These are phyloP conservation scores for Ascocoryne sarcoides DNA, from an alignment of 2,329 filamentous ascomycete genomes.

Conservation along the genomic window DNA sequence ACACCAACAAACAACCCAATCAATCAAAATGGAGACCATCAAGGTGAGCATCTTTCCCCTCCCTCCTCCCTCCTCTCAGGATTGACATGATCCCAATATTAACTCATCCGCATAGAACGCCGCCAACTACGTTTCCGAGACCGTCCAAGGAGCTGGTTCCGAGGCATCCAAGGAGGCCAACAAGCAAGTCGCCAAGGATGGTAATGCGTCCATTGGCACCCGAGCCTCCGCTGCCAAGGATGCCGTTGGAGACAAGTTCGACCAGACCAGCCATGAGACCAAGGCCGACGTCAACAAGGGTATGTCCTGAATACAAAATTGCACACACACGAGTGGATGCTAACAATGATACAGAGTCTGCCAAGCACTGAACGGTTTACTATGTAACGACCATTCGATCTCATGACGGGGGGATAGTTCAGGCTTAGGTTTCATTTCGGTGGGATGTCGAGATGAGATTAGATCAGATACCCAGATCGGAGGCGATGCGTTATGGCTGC, in stretches of 20 bases:
- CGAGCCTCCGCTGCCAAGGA: conserved; percentile 43
- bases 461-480: not conserved
- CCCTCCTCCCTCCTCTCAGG: not conserved
- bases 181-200: conserved; percentile 47
- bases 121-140: conserved; percentile 49
- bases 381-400: not conserved
- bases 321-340: not conserved
- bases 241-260: conserved; percentile 42
- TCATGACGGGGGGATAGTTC: not conserved
- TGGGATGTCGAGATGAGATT: conserved; percentile 1
- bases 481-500: too few relatives aligned
- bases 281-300: conserved; percentile 41
- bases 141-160: conserved; percentile 39
- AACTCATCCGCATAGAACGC: too few relatives aligned
- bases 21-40: conserved; percentile 29
- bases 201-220: conserved; percentile 34
- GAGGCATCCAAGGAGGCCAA: conserved; percentile 49
- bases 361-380: conserved; percentile 27
- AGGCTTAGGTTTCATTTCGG: not conserved
- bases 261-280: conserved; percentile 42
- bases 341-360: conserved; percentile 22
- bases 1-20: conserved; percentile 11
- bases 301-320: conserved; percentile 9
- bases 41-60: conserved; percentile 21
- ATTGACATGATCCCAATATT: not conserved